Conservation (phyloP, 2,329 filamentous ascomycete genomes). For the Cercospora zeae-maydis region DNA sequence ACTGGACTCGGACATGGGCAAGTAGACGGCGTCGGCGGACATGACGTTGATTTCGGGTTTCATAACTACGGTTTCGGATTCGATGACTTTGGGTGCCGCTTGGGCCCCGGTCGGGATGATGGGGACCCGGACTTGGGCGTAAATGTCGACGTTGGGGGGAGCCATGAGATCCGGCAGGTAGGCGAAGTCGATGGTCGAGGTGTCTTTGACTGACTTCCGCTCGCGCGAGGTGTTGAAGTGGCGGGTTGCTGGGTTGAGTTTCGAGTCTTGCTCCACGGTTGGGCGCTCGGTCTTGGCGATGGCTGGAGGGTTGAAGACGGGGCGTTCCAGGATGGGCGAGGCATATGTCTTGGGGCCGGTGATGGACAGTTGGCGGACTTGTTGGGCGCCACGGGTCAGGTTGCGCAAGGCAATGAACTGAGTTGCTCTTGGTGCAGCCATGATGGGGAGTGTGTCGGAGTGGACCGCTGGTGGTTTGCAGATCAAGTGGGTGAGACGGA, state of each 20-base stretch:
- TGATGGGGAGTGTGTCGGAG: conserved; percentile 24
- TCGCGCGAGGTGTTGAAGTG: conserved; percentile 61
- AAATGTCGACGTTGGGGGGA: conserved; percentile 20
- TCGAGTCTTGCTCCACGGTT: conserved; percentile 28
- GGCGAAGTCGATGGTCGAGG: conserved; percentile 61
- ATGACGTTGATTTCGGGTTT: conserved; percentile 57
- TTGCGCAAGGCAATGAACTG: conserved; percentile 44
- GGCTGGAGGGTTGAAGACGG: conserved; percentile 51
- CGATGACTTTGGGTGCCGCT: conserved; percentile 18
- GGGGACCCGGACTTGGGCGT: conserved; percentile 31
- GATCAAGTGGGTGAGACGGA: neutral
- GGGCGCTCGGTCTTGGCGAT: conserved; percentile 39
- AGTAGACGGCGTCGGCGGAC: conserved; percentile 48
- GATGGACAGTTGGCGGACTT: conserved; percentile 55
- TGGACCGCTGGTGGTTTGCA: neutral
- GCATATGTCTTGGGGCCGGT: conserved; percentile 57
- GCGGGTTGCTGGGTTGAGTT: conserved; percentile 39
- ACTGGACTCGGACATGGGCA: conserved; percentile 56
- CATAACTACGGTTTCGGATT: conserved; percentile 44
- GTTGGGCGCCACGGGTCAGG: conserved; percentile 37
- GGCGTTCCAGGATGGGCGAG: conserved; percentile 51
- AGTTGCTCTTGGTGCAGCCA: conserved; percentile 44
- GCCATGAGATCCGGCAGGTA: conserved; percentile 50
- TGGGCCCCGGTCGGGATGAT: conserved; percentile 28
- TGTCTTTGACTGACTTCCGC: conserved; percentile 55